A percentile compares a stretch with the other conserved stretches of the same genome.
Evolutionary conservation across 2,329 filamentous ascomycete genomes (phyloP).

Genomic region (Stylonectria norvegica): DNA sequence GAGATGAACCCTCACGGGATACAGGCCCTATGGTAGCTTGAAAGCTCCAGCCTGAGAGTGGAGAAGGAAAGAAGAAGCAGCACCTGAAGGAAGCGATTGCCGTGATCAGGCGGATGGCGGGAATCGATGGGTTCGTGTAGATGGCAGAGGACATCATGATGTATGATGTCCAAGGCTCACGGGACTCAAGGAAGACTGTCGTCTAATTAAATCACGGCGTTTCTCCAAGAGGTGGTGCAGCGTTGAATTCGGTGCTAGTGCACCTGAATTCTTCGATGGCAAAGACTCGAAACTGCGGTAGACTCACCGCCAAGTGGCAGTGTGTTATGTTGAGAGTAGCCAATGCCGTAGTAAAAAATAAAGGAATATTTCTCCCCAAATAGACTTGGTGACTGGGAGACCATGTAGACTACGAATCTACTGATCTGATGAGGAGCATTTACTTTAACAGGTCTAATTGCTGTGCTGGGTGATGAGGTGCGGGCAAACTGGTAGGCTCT

Average conservation of each 20-base stretch:
- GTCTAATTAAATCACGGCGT: constrained; percentile 19
- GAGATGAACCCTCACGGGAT: constrained; percentile 22
- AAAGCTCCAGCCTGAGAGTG: constrained; percentile 58
- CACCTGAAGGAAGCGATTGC: constrained; percentile 19
- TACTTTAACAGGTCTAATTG: too few species aligned
- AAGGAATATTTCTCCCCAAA: constrained; percentile 15
- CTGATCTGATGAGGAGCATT: too few species aligned
- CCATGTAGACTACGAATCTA: too few species aligned
- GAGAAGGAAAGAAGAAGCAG: constrained; percentile 22
- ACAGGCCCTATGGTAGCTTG: constrained; percentile 59
- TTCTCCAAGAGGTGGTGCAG: constrained; percentile 15
- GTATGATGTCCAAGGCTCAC: constrained; percentile 23
- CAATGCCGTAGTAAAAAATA: constrained; percentile 25
- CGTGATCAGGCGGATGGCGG: constrained; percentile 18
- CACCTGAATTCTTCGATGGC: constrained; percentile 23
- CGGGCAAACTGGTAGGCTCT: too few species aligned
- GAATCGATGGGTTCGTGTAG: constrained; percentile 20
- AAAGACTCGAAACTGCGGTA: constrained; percentile 23
- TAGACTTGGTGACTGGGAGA: too few species aligned
- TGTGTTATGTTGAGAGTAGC: constrained; percentile 20
- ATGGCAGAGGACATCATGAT: constrained; percentile 21
- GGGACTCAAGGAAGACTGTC: constrained; percentile 19
- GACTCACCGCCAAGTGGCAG: constrained; percentile 27
- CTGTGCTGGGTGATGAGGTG: too few species aligned
- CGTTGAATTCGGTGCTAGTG: constrained; percentile 28